Evolutionary conservation across 805 yeast genomes (phyloP), one percentile per base, ranked within the genome.

Genomic region (Tetrapisispora phaffii): DNA sequence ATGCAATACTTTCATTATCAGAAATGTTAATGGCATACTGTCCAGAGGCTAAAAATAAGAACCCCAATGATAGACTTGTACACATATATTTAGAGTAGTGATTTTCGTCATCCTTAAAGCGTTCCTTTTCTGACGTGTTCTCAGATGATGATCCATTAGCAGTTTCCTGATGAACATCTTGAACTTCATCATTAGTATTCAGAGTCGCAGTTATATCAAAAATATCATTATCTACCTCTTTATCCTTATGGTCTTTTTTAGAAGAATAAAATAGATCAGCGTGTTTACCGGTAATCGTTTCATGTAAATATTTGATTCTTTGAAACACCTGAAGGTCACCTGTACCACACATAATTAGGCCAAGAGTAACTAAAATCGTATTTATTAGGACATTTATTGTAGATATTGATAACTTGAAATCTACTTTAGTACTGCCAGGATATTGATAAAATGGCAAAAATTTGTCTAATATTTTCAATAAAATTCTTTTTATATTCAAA

Each of bases 41-140:
- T 0, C 97, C 96, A 1, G 96, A 93, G 0, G 96, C 96, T 32
- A 93, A 62, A 58, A 90, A 89, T 44, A 90, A 67, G 54, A 90
- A 79, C 2, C 99, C 99, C 33, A 93, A 63, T 0, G 95, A 85
- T 69, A 85, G 74, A 54, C 85, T 86, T 1, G 80, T 70, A 0
- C 89, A 85, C 79, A 84, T 77, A 55, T 76, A 85, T 47, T 79
- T 76, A 0, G 95, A 93, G 60, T 76, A 87, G 4, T 63, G 63
- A n/a, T 53, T 58, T 35, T 62, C 63, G 13, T 53, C 44, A 34
- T 43, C 61, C 28, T 15, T 49, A 8, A 48, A 29, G 63, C 34
- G 56, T 71, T 26, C 54, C 44, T 24, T 21, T 4, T 35, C 40
- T 4, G 34, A 21, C 2, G 35, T 8, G 15, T 7, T 20, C 6